Evolutionary conservation across 1,284 basidiomycete genomes (phyloP).

Genomic region (Leucoagaricus sp.): DNA sequence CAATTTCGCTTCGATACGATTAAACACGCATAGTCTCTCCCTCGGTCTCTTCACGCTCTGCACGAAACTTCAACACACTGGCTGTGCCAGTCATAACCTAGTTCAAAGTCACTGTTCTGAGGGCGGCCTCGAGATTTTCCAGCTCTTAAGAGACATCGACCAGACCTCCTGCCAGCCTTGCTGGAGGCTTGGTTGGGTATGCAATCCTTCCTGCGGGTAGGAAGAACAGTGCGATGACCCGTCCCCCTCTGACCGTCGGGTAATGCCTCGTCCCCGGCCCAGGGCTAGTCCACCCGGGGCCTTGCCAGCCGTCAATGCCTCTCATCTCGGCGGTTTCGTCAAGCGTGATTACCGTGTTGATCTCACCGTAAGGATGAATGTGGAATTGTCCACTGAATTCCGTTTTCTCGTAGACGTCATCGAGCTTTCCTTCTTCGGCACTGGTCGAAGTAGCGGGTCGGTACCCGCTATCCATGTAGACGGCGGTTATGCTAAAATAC

Average conservation of each 20-base stretch:
- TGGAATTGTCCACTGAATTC: slow-evolving; percentile 2
- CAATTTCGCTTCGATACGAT: too few relatives aligned
- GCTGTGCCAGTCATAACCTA: too few relatives aligned
- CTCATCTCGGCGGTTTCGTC: neutral
- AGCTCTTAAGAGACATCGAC: neutral
- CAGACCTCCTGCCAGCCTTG: neutral
- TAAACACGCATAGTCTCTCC: too few relatives aligned
- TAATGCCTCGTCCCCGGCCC: neutral
- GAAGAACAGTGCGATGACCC: neutral
- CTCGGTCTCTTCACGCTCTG: too few relatives aligned
- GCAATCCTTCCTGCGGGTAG: neutral
- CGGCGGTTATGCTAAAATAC: neutral
- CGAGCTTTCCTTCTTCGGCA: neutral
- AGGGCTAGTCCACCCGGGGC: neutral
- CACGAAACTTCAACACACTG: too few relatives aligned
- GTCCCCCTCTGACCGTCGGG: neutral
- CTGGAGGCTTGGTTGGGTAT: neutral
- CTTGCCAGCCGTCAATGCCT: neutral
- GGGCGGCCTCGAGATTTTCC: too few relatives aligned
- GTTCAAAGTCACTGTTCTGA: too few relatives aligned
- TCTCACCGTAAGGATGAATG: neutral
- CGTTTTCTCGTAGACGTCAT: neutral
- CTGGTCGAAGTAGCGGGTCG: neutral
- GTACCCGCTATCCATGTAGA: neutral
- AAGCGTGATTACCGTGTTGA: neutral